Conservation (phyloP, 2,329 filamentous ascomycete species). For the Arthrobotrys megalospora region DNA sequence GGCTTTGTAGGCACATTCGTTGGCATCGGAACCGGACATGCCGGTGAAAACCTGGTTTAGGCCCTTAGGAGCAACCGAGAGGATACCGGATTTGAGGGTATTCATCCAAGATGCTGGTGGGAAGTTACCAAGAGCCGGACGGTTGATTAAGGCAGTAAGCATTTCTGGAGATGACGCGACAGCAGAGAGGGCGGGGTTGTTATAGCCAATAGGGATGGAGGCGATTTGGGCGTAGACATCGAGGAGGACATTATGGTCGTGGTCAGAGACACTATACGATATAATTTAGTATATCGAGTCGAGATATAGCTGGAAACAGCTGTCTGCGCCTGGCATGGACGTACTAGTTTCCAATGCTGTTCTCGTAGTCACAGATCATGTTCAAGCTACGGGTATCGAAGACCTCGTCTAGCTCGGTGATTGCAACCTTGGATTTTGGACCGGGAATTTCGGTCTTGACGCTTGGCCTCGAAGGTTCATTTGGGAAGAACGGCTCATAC, state of each 20-base stretch:
- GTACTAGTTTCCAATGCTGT: conserved; percentile 72
- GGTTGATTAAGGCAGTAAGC: conserved; percentile 85
- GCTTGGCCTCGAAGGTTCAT: conserved; percentile 63
- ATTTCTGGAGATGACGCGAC: conserved; percentile 83
- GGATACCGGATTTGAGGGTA: conserved; percentile 83
- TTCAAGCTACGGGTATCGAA: conserved; percentile 72
- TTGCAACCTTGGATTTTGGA: conserved; percentile 66
- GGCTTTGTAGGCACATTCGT: conserved; percentile 94
- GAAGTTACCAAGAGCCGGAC: conserved; percentile 91
- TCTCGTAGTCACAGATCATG: conserved; percentile 72
- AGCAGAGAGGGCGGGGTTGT: conserved; percentile 82
- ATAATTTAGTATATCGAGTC: conserved; percentile 2
- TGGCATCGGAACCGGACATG: conserved; percentile 90
- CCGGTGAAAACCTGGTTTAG: conserved; percentile 91
- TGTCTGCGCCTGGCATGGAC: neutral
- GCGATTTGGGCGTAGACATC: conserved; percentile 88
- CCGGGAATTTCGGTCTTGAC: conserved; percentile 68
- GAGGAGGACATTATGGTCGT: conserved; percentile 56
- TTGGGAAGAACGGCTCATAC: conserved; percentile 61
- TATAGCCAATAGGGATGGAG: conserved; percentile 92
- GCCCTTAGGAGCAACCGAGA: conserved; percentile 86
- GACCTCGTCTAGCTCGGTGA: conserved; percentile 69
- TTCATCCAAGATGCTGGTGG: conserved; percentile 86
- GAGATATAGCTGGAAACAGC: neutral
- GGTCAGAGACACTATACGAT: conserved; percentile 47